phyloP scores from a whole-genome alignment of 257 asterid genomes.

The Ophiorrhiza pumila region DNA sequence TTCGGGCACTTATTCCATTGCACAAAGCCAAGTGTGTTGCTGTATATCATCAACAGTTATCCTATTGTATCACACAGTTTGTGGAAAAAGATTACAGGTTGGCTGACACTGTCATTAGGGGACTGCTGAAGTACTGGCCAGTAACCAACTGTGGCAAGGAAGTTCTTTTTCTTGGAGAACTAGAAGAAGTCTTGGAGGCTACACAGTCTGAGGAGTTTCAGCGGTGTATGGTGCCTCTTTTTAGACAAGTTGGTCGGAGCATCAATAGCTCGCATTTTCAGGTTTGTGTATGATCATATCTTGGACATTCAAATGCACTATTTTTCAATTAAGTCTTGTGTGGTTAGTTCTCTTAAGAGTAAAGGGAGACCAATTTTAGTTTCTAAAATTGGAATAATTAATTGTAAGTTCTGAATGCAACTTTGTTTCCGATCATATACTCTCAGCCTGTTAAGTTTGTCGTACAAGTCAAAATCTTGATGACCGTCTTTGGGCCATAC shows the following conservation, averaged over 20 bases:
- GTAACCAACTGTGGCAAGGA: constrained; percentile 83
- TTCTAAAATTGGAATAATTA: too few relatives aligned
- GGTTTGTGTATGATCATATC: constrained; percentile 37
- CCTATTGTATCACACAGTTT: constrained; percentile 70
- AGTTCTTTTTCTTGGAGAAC: constrained; percentile 82
- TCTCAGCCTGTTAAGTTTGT: neutral
- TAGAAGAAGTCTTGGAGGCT: constrained; percentile 79
- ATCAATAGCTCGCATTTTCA: constrained; percentile 86
- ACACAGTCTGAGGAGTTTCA: constrained; percentile 76
- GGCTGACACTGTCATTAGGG: constrained; percentile 70
- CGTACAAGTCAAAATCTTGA: neutral
- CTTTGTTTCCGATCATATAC: neutral
- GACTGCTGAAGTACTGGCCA: constrained; percentile 86
- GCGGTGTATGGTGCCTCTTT: constrained; percentile 81
- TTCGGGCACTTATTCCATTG: constrained; percentile 73
- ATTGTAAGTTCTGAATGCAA: too few relatives aligned
- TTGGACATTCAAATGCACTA: neutral
- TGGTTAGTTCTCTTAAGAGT: too few relatives aligned
- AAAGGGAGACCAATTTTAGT: too few relatives aligned
- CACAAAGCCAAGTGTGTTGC: constrained; percentile 73
- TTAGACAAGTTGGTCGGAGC: constrained; percentile 71
- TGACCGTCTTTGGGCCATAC: neutral
- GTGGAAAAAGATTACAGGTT: constrained; percentile 86
- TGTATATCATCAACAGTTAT: constrained; percentile 70
- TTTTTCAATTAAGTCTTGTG: too few relatives aligned